Percentiles rank a stretch among this genome's conserved stretches.
phyloP scores from a whole-genome alignment of 73 alveolate genomes.

The Stentor coeruleus region DNA sequence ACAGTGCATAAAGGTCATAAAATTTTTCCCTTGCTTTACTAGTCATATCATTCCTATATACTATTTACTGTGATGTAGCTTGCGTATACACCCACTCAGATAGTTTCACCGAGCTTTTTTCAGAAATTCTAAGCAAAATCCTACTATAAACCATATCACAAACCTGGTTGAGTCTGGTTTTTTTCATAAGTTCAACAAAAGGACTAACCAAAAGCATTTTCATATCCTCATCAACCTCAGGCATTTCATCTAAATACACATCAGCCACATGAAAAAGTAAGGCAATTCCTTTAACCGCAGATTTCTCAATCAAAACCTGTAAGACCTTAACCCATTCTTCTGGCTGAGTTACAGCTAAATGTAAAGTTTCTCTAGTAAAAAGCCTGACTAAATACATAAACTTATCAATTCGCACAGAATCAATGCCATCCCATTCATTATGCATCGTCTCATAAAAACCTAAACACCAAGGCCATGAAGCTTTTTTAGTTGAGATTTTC shows the following conservation, averaged over 20 bases:
- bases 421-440: slow-evolving; percentile 3
- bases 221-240: background rate
- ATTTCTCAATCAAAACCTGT: background rate
- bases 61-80: background rate
- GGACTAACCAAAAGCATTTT: background rate
- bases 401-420: background rate
- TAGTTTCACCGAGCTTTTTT: background rate
- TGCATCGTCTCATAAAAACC: background rate
- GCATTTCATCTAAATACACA: background rate
- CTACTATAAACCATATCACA: background rate
- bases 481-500: background rate
- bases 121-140: background rate
- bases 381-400: background rate
- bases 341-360: background rate
- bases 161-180: background rate
- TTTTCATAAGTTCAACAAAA: background rate
- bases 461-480: background rate
- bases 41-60: background rate
- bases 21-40: background rate
- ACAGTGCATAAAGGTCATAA: background rate
- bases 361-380: background rate
- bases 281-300: background rate
- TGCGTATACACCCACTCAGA: background rate
- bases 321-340: background rate
- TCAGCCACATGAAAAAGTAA: background rate